Conservation (phyloP, 1,139 yeast genomes). For the Sporopachydermia cereana region DNA sequence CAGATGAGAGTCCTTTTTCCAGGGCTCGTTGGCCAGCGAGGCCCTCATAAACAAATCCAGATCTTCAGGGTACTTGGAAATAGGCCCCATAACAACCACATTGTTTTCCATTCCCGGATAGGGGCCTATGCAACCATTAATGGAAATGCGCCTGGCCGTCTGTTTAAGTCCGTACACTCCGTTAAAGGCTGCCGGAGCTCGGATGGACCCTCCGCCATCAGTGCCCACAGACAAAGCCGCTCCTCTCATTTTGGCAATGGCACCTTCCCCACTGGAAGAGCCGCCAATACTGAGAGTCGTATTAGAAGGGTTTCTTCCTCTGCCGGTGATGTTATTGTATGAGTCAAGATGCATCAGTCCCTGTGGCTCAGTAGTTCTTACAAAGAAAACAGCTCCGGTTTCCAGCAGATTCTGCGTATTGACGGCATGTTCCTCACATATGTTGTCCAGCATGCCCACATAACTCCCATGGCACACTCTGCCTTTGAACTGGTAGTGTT, state of each 20-base stretch:
- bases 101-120: slow-evolving; percentile 2
- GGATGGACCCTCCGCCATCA: slow-evolving; percentile 71
- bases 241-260: slow-evolving; percentile 52
- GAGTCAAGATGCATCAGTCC: slow-evolving; percentile 44
- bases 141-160: slow-evolving; percentile 46
- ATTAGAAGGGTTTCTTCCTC: slow-evolving; percentile 43
- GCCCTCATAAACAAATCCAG: slow-evolving; percentile 50
- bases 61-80: slow-evolving; percentile 50
- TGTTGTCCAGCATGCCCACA: slow-evolving; percentile 39
- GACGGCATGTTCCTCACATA: slow-evolving; percentile 37
- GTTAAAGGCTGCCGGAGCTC: slow-evolving; percentile 65
- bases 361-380: slow-evolving; percentile 47
- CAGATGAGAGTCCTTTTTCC: slow-evolving; percentile 40
- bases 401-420: slow-evolving; percentile 39
- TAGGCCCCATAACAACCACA: slow-evolving; percentile 51
- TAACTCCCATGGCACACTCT: slow-evolving; percentile 52
- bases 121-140: background rate
- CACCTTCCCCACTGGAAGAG: slow-evolving; percentile 72
- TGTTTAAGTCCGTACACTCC: slow-evolving; percentile 64
- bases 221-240: slow-evolving; percentile 61
- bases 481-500: slow-evolving; percentile 50
- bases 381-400: slow-evolving; percentile 51
- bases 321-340: slow-evolving; percentile 37
- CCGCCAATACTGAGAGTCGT: slow-evolving; percentile 50
- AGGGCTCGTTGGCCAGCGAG: slow-evolving; percentile 52